These are phyloP conservation scores for Botrytis galanthina DNA, from an alignment of 2,329 filamentous ascomycete genomes.

Conservation along the genomic window DNA sequence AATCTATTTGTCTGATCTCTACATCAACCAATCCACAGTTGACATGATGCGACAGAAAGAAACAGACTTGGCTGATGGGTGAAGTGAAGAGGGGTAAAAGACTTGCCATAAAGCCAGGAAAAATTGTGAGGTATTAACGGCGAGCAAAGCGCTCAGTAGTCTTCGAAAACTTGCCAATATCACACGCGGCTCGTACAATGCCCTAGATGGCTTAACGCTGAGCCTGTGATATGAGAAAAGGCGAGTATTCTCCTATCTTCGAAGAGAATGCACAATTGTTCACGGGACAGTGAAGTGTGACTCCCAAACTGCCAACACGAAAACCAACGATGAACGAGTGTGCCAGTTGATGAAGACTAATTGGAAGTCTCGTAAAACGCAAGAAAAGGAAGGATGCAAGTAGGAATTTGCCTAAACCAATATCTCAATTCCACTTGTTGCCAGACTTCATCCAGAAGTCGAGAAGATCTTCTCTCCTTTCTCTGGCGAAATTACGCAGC, in stretches of 20 bases:
- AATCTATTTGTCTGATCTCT: not conserved
- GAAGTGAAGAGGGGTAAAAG: not conserved
- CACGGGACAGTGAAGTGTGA: not conserved
- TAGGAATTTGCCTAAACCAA: not conserved
- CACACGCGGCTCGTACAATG: not conserved
- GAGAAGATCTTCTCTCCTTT: conserved; percentile 10
- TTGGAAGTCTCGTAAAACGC: not conserved
- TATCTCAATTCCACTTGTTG: not conserved
- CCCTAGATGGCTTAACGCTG: not conserved
- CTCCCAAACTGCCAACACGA: not conserved
- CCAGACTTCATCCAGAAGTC: not conserved
- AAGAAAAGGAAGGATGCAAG: not conserved
- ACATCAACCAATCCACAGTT: not conserved
- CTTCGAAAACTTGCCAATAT: not conserved
- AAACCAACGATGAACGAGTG: not conserved
- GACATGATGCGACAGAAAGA: not conserved
- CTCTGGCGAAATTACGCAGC: not conserved
- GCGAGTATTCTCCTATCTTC: not conserved
- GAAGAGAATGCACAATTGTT: not conserved
- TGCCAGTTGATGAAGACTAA: not conserved
- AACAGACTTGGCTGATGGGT: not conserved
- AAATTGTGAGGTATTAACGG: not conserved
- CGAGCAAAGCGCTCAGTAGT: not conserved
- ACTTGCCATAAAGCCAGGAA: not conserved
- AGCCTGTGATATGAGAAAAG: not conserved